Evolutionary conservation across 176 grass and related monocot genomes (phyloP).

Genomic region (Chrysopogon serrulatus): DNA sequence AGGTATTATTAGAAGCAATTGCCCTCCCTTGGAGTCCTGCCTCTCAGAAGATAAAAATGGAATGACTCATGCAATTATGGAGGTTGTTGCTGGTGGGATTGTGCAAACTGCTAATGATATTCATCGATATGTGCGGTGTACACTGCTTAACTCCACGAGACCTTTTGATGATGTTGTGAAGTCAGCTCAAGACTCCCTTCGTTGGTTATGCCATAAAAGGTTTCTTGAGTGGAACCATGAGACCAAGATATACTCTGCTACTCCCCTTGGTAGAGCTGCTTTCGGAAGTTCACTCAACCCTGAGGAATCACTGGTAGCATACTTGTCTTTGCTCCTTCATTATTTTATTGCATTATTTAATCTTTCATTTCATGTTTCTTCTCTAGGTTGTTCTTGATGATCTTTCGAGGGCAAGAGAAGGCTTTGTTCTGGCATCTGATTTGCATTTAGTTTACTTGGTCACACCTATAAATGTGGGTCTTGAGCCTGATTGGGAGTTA

Average conservation of each 20-base stretch:
- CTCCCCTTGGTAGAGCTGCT: slow-evolving; percentile 84
- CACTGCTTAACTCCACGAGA: slow-evolving; percentile 93
- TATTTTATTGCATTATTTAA: slow-evolving; percentile 26
- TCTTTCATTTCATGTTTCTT: slow-evolving; percentile 3
- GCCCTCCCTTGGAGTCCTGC: slow-evolving; percentile 81
- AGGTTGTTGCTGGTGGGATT: slow-evolving; percentile 92
- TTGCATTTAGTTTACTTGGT: slow-evolving; percentile 96
- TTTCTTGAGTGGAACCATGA: slow-evolving; percentile 87
- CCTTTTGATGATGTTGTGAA: slow-evolving; percentile 92
- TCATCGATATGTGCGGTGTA: slow-evolving; percentile 89
- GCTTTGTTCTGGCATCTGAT: slow-evolving; percentile 92
- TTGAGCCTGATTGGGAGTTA: slow-evolving; percentile 97
- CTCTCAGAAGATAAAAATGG: slow-evolving; percentile 98
- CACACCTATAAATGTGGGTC: slow-evolving; percentile 87
- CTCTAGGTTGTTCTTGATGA: slow-evolving; percentile 87
- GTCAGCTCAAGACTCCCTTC: slow-evolving; percentile 96
- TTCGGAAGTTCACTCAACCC: slow-evolving; percentile 96
- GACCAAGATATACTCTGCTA: slow-evolving; percentile 69
- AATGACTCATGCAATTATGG: slow-evolving; percentile 99
- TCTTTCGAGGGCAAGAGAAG: slow-evolving; percentile 95
- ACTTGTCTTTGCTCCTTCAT: slow-evolving; percentile 5
- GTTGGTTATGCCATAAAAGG: slow-evolving; percentile 90
- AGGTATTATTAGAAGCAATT: slow-evolving; percentile 69
- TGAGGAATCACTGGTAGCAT: slow-evolving; percentile 87
- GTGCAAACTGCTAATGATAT: slow-evolving; percentile 98